Conservation (phyloP, 1,284 basidiomycete genomes). For the Mycena citricolor region DNA sequence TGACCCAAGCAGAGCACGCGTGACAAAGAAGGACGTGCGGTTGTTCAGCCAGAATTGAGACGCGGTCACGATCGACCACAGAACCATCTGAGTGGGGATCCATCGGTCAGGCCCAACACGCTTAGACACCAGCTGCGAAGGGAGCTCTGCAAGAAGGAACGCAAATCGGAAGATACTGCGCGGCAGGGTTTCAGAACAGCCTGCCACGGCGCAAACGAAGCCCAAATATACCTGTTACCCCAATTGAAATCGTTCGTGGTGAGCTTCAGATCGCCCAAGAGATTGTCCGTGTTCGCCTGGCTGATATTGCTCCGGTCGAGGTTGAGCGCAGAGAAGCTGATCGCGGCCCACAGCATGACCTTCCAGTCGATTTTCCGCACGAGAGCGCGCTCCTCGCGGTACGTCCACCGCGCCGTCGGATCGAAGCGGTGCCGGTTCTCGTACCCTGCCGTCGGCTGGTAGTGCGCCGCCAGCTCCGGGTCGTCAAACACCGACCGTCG, state of each 20-base stretch:
- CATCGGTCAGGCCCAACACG: slow-evolving; percentile 68
- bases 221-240: slow-evolving; percentile 45
- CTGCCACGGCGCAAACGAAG: background rate
- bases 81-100: slow-evolving; percentile 57
- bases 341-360: slow-evolving; percentile 63
- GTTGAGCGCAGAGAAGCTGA: slow-evolving; percentile 63
- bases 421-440: slow-evolving; percentile 71
- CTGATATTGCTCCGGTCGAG: slow-evolving; percentile 57
- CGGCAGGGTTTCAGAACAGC: background rate
- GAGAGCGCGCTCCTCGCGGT: slow-evolving; percentile 61
- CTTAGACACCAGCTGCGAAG: slow-evolving; percentile 74
- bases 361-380: slow-evolving; percentile 64
- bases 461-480: slow-evolving; percentile 47
- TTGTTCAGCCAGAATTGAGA: slow-evolving; percentile 65
- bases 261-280: slow-evolving; percentile 62
- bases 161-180: slow-evolving; percentile 46
- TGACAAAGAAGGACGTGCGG: slow-evolving; percentile 50
- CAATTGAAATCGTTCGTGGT: slow-evolving; percentile 67
- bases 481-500: slow-evolving; percentile 59
- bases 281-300: slow-evolving; percentile 67
- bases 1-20: slow-evolving; percentile 43
- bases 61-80: slow-evolving; percentile 39
- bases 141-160: slow-evolving; percentile 64
- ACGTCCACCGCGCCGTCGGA: slow-evolving; percentile 66
- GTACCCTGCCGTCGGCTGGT: slow-evolving; percentile 54